Percentiles rank a stretch among this genome's conserved stretches.
Evolutionary conservation across 2,329 filamentous ascomycete genomes (phyloP).

Genomic region (Teratosphaeriaceae sp.): DNA sequence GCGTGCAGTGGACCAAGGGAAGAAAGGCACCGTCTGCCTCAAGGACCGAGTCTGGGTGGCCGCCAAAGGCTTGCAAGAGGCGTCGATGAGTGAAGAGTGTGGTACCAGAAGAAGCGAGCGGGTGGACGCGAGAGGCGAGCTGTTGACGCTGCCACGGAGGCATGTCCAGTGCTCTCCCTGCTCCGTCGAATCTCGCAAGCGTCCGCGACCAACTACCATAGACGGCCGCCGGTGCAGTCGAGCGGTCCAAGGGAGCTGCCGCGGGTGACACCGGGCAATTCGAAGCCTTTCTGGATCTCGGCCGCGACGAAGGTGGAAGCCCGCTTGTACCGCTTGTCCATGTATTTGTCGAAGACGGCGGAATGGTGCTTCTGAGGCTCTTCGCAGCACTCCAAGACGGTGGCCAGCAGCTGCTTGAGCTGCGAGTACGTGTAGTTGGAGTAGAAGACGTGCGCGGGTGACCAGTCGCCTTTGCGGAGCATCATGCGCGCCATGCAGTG

Average conservation of each 20-base stretch:
- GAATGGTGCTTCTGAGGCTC: conserved; percentile 72
- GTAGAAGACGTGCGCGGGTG: conserved; percentile 79
- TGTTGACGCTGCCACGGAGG: not conserved
- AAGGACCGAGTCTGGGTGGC: not conserved
- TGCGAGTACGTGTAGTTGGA: conserved; percentile 88
- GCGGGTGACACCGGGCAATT: conserved; percentile 33
- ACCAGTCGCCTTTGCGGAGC: conserved; percentile 84
- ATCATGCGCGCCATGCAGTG: conserved; percentile 88
- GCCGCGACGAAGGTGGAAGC: conserved; percentile 73
- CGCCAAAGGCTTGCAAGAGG: too few species aligned
- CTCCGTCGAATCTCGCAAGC: too few species aligned
- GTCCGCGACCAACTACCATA: conserved; percentile 7
- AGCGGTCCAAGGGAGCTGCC: conserved; percentile 2
- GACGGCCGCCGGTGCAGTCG: conserved; percentile 6
- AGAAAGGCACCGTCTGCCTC: conserved; percentile 1
- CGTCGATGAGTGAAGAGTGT: too few species aligned
- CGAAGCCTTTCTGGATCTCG: conserved; percentile 59
- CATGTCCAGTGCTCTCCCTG: too few species aligned
- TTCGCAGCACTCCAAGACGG: conserved; percentile 83
- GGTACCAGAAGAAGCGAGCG: conserved; percentile 4
- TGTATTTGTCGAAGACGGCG: conserved; percentile 89
- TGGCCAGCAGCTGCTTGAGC: conserved; percentile 66
- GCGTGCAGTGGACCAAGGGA: conserved; percentile 3
- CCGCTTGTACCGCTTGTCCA: conserved; percentile 78
- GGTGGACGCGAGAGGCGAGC: not conserved